Conservation (phyloP, 139 green algal genomes). For the Chlorella sorokiniana region DNA sequence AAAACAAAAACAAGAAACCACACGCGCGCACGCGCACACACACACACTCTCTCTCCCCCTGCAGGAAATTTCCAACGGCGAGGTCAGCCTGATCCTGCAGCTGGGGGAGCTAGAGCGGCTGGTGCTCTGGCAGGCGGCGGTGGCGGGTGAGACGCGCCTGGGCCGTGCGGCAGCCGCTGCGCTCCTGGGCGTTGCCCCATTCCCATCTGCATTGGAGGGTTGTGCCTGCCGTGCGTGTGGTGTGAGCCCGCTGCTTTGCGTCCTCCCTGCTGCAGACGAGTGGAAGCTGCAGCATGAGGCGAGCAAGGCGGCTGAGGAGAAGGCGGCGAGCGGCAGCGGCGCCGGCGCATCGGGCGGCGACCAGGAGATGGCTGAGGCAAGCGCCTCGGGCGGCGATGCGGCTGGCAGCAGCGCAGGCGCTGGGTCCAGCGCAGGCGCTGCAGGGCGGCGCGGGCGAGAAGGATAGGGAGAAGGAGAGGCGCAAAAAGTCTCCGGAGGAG, state of each 20-base stretch:
- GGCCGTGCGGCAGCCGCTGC: not conserved
- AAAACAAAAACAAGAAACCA: no score
- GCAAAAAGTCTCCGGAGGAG: conserved; percentile 70
- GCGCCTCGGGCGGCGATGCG: not conserved
- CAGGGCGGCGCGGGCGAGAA: not conserved
- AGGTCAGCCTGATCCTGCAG: conserved; percentile 50
- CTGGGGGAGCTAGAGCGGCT: conserved; percentile 74
- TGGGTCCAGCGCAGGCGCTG: not conserved
- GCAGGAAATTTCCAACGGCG: conserved; percentile 46
- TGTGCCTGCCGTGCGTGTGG: not conserved
- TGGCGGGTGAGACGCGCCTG: conserved; percentile 60
- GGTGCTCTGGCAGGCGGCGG: conserved; percentile 68
- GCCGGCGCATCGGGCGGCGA: not conserved
- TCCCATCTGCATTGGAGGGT: not conserved
- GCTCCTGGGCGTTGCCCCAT: not conserved
- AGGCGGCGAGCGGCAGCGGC: conserved; percentile 22
- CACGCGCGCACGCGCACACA: not conserved
- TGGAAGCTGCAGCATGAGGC: conserved; percentile 36
- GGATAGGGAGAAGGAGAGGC: conserved; percentile 39
- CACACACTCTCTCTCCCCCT: not conserved
- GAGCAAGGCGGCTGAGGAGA: conserved; percentile 17
- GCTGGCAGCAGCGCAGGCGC: not conserved
- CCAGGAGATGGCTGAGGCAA: conserved; percentile 14
- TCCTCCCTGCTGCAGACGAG: not conserved
- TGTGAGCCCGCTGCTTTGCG: not conserved